Evolutionary conservation across 768 basidiomycete species (phyloP), one percentile per base, ranked within the genome.

Genomic region (Cystobasidium tubakii): DNA sequence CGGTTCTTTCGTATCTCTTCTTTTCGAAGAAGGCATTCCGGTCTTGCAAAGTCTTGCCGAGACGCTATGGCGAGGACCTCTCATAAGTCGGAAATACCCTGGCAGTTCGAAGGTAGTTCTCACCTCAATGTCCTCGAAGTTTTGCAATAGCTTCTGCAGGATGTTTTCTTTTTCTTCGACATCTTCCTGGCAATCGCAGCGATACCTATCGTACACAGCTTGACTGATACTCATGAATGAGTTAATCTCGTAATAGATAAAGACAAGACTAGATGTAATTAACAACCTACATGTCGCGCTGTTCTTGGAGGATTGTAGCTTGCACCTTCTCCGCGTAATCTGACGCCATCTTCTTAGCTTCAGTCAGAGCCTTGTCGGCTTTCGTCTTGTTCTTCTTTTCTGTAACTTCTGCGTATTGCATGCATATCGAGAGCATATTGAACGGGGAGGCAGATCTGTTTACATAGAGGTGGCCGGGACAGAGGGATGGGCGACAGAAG

Each of bases 61-160:
- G 64, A 12, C 43, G 33, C 64, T 66, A 33, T 25, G 33, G 6
- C 6, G 25, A 25, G 13, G 7, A 29, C n/a, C 34, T 12, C 13
- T 25, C 27, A 34, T 12, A n/a, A 29, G 62, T 25, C 3, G 12
- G 62, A 6, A 29, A 23, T n/a, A 31, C 7, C 15, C 3, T 36
- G 65, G 23, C 3, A 36, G 50, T 15, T 60, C 3, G 15, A n/a
- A 31, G 15, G 57, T n/a, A 9, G 25, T 23, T 13, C 31, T 12
- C 9, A 60, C 69, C 69, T 71, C 69, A 27, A 62, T 57, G 12
- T 55, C 33, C 15, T 34, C 29, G 21, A 42, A 71, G 36, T 71
- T 71, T 12, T 27, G 25, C 25, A 31, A 33, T 3, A 71, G 53
- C 10, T 31, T 36, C 12, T 60, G 3, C 12, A 57, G 50, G 27